Evolutionary conservation across 495 filamentous ascomycete genomes (phyloP).

Genomic region (Ramalina intermedia): DNA sequence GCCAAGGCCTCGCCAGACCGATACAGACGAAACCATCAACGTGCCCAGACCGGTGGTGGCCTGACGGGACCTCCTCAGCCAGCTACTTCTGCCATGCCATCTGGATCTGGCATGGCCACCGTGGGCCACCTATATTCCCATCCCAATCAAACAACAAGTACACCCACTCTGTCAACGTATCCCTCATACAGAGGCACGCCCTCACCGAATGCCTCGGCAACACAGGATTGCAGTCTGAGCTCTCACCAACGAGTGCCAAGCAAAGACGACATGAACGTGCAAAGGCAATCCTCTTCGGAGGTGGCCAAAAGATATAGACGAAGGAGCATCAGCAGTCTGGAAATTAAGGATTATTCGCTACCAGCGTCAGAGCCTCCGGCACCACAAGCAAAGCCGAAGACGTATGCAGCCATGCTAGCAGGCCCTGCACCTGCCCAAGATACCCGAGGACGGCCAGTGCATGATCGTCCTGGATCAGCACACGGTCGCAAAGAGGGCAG

Average conservation of each 20-base stretch:
- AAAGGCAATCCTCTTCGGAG: conserved; percentile 32
- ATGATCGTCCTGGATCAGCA: conserved; percentile 31
- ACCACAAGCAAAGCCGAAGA: conserved; percentile 9
- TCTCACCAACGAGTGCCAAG: conserved; percentile 17
- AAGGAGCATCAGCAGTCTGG: conserved; percentile 70
- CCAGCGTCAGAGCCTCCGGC: conserved; percentile 12
- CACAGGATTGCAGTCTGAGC: neutral
- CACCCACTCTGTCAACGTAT: conserved; percentile 16
- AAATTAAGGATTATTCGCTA: conserved; percentile 40
- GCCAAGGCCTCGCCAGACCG: conserved; percentile 52
- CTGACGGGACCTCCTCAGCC: conserved; percentile 6
- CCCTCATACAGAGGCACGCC: conserved; percentile 15
- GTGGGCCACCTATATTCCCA: conserved; percentile 26
- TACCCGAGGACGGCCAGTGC: conserved; percentile 1
- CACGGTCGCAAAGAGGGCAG: conserved; percentile 46
- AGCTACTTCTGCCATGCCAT: conserved; percentile 24
- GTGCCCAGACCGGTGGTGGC: conserved; percentile 27
- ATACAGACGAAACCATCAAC: conserved; percentile 44
- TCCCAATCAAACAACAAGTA: conserved; percentile 18
- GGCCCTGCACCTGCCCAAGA: conserved; percentile 12
- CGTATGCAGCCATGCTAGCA: conserved; percentile 15
- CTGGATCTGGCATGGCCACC: conserved; percentile 27
- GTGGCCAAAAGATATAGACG: conserved; percentile 63
- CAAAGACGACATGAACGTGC: conserved; percentile 39
- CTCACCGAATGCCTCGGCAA: neutral